Evolutionary conservation across 208 protist genomes (phyloP).

Genomic region (Leishmania gerbilli): DNA sequence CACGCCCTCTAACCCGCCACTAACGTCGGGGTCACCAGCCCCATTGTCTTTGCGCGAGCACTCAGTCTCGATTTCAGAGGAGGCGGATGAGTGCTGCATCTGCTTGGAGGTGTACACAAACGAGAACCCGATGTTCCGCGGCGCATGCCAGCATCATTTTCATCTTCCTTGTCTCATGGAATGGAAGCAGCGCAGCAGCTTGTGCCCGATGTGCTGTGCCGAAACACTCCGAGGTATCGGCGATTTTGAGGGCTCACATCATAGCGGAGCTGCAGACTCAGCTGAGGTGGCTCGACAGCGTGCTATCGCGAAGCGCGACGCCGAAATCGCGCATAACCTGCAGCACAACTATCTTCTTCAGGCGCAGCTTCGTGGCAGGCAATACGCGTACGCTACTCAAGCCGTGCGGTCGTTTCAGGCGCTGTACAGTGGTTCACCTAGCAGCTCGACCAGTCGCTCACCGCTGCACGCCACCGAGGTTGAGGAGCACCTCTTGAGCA

Average conservation of each 20-base stretch:
- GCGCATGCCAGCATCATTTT: slow-evolving; percentile 69
- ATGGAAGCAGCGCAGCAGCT: slow-evolving; percentile 83
- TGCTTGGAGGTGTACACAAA: slow-evolving; percentile 67
- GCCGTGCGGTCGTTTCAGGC: background rate
- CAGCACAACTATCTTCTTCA: slow-evolving; percentile 35
- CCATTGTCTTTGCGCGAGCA: background rate
- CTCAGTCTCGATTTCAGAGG: slow-evolving; percentile 16
- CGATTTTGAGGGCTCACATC: slow-evolving; percentile 20
- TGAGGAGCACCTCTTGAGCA: background rate
- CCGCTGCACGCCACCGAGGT: background rate
- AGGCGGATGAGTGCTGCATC: slow-evolving; percentile 76
- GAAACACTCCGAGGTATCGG: slow-evolving; percentile 54
- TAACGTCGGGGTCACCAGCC: too few relatives aligned
- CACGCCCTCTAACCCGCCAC: background rate
- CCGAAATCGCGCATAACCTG: slow-evolving; percentile 32
- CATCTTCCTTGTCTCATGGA: slow-evolving; percentile 69
- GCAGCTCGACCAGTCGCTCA: background rate
- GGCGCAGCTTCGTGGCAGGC: slow-evolving; percentile 12
- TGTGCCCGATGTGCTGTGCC: slow-evolving; percentile 71
- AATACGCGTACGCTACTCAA: background rate
- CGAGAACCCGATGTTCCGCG: slow-evolving; percentile 65
- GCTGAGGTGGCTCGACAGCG: slow-evolving; percentile 12
- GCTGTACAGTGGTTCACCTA: background rate
- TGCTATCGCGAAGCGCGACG: slow-evolving; percentile 28
- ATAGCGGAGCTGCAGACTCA: background rate